A percentile compares a stretch with the other conserved stretches of the same genome.
These are phyloP conservation scores for Diddensiella caesifluorescens DNA, from an alignment of 805 yeast species.

Conservation along the genomic window DNA sequence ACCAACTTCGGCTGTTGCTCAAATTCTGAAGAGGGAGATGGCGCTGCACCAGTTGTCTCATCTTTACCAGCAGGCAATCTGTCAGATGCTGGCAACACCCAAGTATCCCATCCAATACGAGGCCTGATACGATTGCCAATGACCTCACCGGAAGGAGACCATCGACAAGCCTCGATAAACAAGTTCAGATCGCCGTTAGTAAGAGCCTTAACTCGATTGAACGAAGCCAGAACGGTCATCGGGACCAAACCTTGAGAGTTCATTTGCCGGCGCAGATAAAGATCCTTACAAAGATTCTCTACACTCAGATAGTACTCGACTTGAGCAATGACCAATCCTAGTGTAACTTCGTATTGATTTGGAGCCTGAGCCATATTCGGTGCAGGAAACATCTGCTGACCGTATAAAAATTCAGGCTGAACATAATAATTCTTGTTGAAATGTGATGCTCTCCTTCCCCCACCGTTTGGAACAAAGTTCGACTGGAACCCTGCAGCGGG, in stretches of 20 bases:
- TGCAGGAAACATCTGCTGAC: conserved; percentile 3
- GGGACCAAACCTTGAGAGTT: conserved; percentile 68
- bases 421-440: conserved; percentile 17
- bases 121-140: conserved; percentile 57
- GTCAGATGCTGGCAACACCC: conserved; percentile 59
- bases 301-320: conserved; percentile 85
- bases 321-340: conserved; percentile 46
- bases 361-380: conserved; percentile 11
- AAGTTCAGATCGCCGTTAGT: conserved; percentile 50
- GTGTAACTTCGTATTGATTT: conserved; percentile 20
- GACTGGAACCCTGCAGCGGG: too few species aligned
- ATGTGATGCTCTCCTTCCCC: conserved; percentile 19
- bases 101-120: conserved; percentile 50
- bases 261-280: conserved; percentile 78
- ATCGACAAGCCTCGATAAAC: conserved; percentile 50
- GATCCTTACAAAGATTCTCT: conserved; percentile 82
- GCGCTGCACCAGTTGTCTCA: conserved; percentile 28
- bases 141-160: conserved; percentile 49
- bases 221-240: conserved; percentile 54
- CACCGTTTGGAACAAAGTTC: conserved; percentile 8
- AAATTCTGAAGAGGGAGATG: conserved; percentile 16
- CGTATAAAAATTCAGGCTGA: conserved; percentile 7
- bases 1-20: conserved; percentile 23
- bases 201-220: conserved; percentile 68
- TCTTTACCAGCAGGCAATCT: conserved; percentile 45